These are phyloP conservation scores for Gyromitra esculenta DNA, from an alignment of 2,329 filamentous ascomycete genomes.

Conservation along the genomic window DNA sequence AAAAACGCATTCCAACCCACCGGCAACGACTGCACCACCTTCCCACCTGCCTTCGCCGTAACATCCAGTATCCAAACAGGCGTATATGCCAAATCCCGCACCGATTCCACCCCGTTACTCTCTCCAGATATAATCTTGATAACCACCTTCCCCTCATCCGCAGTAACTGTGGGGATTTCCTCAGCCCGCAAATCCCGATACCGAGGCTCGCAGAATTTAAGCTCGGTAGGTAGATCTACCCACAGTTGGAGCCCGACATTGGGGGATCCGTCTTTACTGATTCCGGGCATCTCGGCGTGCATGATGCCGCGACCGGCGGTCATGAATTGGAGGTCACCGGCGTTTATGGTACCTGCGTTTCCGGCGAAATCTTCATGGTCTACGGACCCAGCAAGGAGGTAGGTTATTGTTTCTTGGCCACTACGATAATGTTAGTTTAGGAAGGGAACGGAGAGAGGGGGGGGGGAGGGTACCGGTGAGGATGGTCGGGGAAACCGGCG, in stretches of 20 bases:
- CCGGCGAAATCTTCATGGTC: conserved; percentile 95
- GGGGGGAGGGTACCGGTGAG: conserved; percentile 62
- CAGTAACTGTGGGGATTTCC: conserved; percentile 78
- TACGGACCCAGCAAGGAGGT: conserved; percentile 83
- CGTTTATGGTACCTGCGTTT: conserved; percentile 80
- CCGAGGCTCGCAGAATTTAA: conserved; percentile 89
- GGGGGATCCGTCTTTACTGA: conserved; percentile 76
- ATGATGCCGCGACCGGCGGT: conserved; percentile 91
- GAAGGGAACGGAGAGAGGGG: not conserved
- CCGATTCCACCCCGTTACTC: conserved; percentile 82
- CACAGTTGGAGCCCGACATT: conserved; percentile 93
- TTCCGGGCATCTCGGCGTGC: conserved; percentile 92
- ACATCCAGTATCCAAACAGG: conserved; percentile 96
- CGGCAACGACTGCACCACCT: conserved; percentile 77
- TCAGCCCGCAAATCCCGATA: conserved; percentile 83
- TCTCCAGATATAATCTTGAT: conserved; percentile 92
- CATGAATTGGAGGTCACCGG: conserved; percentile 97
- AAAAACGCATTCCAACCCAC: conserved; percentile 88
- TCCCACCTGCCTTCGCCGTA: conserved; percentile 79
- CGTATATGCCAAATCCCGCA: conserved; percentile 92
- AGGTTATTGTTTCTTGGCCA: conserved; percentile 90
- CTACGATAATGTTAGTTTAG: conserved; percentile 65
- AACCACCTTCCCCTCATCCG: conserved; percentile 76
- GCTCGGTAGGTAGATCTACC: conserved; percentile 84
- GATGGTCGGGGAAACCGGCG: conserved; percentile 90